phyloP scores from a whole-genome alignment of 1,139 yeast species.

The Lodderomyces parapsilosis region DNA sequence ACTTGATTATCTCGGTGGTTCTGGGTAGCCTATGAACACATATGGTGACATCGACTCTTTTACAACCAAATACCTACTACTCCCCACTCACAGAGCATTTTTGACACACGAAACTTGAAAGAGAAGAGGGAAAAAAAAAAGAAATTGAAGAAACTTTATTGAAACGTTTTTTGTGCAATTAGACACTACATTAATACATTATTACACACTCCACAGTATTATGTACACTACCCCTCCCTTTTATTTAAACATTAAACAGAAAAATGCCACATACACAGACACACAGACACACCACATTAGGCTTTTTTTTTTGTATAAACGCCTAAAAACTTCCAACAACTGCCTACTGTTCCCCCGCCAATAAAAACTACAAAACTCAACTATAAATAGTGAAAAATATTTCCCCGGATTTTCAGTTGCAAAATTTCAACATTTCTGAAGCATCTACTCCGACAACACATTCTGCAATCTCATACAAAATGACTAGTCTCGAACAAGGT shows the following conservation, averaged over 20 bases:
- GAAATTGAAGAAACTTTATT: background rate
- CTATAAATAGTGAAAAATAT: background rate
- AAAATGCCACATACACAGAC: background rate
- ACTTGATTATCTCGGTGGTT: too few species aligned
- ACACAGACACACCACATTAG: background rate
- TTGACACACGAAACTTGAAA: background rate
- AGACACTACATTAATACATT: background rate
- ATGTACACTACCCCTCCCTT: slow-evolving; percentile 3
- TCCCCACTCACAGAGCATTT: too few species aligned
- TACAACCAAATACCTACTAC: too few species aligned
- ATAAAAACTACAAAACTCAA: background rate
- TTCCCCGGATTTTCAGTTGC: background rate
- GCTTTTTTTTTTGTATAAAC: too few species aligned
- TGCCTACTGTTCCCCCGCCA: background rate
- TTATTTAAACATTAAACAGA: too few species aligned
- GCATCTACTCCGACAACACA: too few species aligned
- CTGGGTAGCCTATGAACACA: too few species aligned
- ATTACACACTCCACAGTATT: background rate
- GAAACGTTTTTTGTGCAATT: background rate
- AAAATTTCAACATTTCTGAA: too few species aligned
- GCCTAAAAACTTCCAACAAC: background rate
- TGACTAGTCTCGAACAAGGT: slow-evolving; percentile 11
- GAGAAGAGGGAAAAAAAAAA: background rate
- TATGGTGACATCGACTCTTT: too few species aligned
- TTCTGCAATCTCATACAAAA: background rate